Percentiles rank a stretch among this genome's conserved stretches.
These are phyloP conservation scores for Aspergillus brasiliensis DNA, from an alignment of 2,329 filamentous ascomycete species.

Conservation along the genomic window DNA sequence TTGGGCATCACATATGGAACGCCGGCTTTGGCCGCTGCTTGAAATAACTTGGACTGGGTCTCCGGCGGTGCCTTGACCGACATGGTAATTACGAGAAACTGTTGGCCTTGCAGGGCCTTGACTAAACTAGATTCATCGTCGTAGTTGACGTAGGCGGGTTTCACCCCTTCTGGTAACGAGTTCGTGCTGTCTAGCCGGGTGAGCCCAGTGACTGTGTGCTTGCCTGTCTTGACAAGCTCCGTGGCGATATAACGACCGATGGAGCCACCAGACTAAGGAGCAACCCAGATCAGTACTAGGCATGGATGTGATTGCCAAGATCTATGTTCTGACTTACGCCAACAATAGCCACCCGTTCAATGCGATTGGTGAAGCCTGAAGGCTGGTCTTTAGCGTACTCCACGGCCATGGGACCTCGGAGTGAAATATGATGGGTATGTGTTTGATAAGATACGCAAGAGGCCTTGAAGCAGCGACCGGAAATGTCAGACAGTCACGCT, in stretches of 20 bases:
- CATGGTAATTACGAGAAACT: slow-evolving; percentile 60
- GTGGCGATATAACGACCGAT: slow-evolving; percentile 32
- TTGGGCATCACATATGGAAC: slow-evolving; percentile 60
- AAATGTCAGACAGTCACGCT: no score
- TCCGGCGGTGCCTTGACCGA: slow-evolving; percentile 44
- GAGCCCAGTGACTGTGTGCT: slow-evolving; percentile 54
- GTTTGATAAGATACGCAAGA: no score
- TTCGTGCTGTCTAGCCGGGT: slow-evolving; percentile 42
- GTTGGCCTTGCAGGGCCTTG: slow-evolving; percentile 54
- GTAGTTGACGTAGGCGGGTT: background rate
- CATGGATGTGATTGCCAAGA: background rate
- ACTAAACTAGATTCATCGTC: slow-evolving; percentile 25
- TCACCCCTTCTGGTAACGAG: background rate
- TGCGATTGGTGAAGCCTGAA: slow-evolving; percentile 8
- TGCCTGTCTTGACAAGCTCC: slow-evolving; percentile 49
- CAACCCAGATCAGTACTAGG: slow-evolving; percentile 5
- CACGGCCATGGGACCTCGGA: background rate
- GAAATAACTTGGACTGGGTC: slow-evolving; percentile 51
- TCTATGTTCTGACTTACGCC: slow-evolving; percentile 29
- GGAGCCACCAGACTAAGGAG: slow-evolving; percentile 31
- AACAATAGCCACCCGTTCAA: slow-evolving; percentile 41
- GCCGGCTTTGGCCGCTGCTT: slow-evolving; percentile 57
- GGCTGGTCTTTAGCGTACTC: slow-evolving; percentile 7
- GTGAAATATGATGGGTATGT: background rate
- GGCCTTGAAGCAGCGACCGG: no score